Conservation (phyloP, 805 yeast species). For the Saturnispora mendoncae region DNA sequence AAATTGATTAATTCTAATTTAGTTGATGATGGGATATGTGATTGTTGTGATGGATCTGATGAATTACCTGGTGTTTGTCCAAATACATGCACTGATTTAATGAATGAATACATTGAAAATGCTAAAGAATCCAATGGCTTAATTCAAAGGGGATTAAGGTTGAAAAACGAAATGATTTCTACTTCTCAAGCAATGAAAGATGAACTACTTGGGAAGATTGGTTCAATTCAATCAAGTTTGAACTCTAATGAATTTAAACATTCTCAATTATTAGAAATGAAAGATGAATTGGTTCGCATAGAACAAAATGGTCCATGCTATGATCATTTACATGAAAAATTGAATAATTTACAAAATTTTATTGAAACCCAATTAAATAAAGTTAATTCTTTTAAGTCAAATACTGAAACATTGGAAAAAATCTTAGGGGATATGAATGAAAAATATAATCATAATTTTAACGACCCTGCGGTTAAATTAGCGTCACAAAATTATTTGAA, state of each 20-base stretch:
- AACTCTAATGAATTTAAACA: background rate
- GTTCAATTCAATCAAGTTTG: background rate
- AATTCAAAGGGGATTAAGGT: constrained; percentile 29
- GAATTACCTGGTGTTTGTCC: constrained; percentile 54
- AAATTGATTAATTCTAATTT: constrained; percentile 53
- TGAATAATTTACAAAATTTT: constrained; percentile 13
- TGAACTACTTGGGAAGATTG: constrained; percentile 15
- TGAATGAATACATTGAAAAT: constrained; percentile 28
- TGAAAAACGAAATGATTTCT: constrained; percentile 26
- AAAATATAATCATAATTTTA: constrained; percentile 74
- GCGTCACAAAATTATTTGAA: constrained; percentile 51
- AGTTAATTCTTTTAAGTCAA: background rate
- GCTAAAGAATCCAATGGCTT: constrained; percentile 14
- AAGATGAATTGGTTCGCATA: too few relatives aligned
- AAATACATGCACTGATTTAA: constrained; percentile 45
- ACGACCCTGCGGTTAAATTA: constrained; percentile 77
- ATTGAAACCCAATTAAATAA: constrained; percentile 10
- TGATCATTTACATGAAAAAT: constrained; percentile 6
- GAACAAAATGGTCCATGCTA: background rate
- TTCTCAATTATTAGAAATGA: too few relatives aligned
- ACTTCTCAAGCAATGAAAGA: constrained; percentile 22
- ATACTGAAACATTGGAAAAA: constrained; percentile 30
- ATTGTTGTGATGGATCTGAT: constrained; percentile 96
- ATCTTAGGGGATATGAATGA: constrained; percentile 41
- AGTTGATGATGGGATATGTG: constrained; percentile 89